Evolutionary conservation across 352 stramenopile genomes (phyloP), one percentile per base, ranked within the genome.

Genomic region (Globisporangium takayamanum): DNA sequence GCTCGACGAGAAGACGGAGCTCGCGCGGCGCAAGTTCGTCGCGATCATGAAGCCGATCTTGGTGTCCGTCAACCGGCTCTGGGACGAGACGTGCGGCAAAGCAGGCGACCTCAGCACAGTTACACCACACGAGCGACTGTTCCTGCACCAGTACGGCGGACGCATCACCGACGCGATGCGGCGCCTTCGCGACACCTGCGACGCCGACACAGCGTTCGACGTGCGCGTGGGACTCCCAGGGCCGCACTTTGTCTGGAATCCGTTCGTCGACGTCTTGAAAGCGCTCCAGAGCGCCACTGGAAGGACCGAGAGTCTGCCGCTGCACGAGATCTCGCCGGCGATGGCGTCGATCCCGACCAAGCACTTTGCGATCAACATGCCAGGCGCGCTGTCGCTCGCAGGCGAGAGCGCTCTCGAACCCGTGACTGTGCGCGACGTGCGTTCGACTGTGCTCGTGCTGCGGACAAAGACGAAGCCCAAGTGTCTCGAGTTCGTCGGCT

Each of bases 391-490:
- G 51, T 72, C 51, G 58, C 39, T 28, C 39, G 50, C 48, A 28
- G 67, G n/a, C 46, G 49, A 64, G 53, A 45, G 52, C 14, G 11
- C 22, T 0, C 22, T 61, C 14, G 33, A 79, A 7, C 53, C 68
- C 5, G 65, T 78, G 39, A 72, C 62, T 42, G 76, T 88, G 62
- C 59, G 73, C 53, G 57, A 55, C 15, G 58, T 88, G 1, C 54
- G 70, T 28, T 52, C 68, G 3, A 65, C 62, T 22, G 78, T 92
- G n/a, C 47, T 59, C 4, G 68, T 95, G 33, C 59, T 95, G 3
- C 68, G 77, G 57, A 92, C 85, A 2, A 95, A 95, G 65, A 95
- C 85, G 1, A 92, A 90, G 46, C 89, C 89, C 0, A 97, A 97
- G 53, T 83, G 76, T 5, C 55, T 97, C 44, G 74, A 77, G 51